These are phyloP conservation scores for Leishmania turanica DNA, from an alignment of 208 protist species.

Conservation along the genomic window DNA sequence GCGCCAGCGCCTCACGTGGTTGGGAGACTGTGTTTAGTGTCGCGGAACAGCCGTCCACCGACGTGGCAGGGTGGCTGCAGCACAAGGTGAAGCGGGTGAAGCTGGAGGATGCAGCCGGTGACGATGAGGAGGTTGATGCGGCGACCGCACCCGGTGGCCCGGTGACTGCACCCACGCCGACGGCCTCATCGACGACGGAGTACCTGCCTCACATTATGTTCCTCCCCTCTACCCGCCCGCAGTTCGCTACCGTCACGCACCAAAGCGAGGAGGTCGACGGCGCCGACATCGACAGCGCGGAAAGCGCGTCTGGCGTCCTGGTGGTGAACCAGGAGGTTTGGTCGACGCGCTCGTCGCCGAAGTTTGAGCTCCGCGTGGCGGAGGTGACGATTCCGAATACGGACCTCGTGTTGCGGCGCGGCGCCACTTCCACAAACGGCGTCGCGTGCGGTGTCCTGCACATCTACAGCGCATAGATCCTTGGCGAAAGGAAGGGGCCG, in stretches of 20 bases:
- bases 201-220: conserved; percentile 86
- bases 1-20: not conserved
- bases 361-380: conserved; percentile 77
- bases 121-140: not conserved
- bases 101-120: conserved; percentile 14
- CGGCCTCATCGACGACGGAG: conserved; percentile 28
- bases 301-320: conserved; percentile 60
- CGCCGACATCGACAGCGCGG: conserved; percentile 22
- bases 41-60: not conserved
- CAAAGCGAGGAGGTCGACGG: conserved; percentile 42
- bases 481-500: not conserved
- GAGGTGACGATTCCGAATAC: conserved; percentile 83
- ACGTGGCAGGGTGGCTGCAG: not conserved
- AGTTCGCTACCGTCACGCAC: conserved; percentile 79
- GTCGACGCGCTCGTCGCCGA: conserved; percentile 53
- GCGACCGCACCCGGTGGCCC: not conserved
- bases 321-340: conserved; percentile 87
- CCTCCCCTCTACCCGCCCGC: conserved; percentile 72
- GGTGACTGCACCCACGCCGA: not conserved
- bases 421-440: conserved; percentile 58
- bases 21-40: conserved; percentile 26
- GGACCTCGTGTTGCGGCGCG: conserved; percentile 45
- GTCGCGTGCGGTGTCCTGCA: conserved; percentile 76
- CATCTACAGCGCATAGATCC: conserved; percentile 45
- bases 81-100: conserved; percentile 43